A percentile compares a stretch with the other conserved stretches of the same genome.
These are phyloP conservation scores for Leccinellum albellum DNA, from an alignment of 768 basidiomycete genomes.

Conservation along the genomic window DNA sequence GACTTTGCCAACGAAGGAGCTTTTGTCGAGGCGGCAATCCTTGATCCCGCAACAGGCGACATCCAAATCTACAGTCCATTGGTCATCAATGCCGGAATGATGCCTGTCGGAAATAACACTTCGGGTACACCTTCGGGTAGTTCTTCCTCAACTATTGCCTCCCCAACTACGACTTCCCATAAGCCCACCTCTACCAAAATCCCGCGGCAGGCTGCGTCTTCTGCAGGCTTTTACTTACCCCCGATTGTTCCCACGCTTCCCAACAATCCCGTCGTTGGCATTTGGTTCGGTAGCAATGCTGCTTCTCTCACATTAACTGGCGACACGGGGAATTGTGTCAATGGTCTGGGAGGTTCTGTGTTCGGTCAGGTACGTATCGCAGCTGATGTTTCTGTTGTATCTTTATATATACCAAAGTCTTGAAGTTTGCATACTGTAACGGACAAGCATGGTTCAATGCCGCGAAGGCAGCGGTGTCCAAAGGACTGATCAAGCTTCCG, in stretches of 20 bases:
- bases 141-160: background rate
- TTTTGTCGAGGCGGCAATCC: constrained; percentile 29
- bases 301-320: constrained; percentile 21
- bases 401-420: background rate
- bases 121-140: background rate
- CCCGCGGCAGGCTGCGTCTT: constrained; percentile 9
- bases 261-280: constrained; percentile 20
- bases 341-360: constrained; percentile 19
- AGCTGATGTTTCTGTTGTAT: background rate
- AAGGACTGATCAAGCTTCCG: constrained; percentile 19
- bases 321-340: constrained; percentile 19
- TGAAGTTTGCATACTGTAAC: constrained; percentile 26
- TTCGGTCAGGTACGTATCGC: constrained; percentile 21
- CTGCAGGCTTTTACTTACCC: constrained; percentile 20
- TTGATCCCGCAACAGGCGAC: constrained; percentile 26
- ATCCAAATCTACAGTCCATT: constrained; percentile 28
- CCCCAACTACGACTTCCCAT: background rate
- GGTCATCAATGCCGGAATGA: constrained; percentile 30
- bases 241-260: constrained; percentile 24
- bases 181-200: background rate
- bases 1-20: constrained; percentile 23
- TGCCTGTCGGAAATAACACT: constrained; percentile 6
- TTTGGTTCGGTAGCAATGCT: constrained; percentile 30
- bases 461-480: constrained; percentile 15
- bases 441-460: constrained; percentile 24